phyloP scores from a whole-genome alignment of 2,329 filamentous ascomycete genomes.

The Nannizzia gypsea region DNA sequence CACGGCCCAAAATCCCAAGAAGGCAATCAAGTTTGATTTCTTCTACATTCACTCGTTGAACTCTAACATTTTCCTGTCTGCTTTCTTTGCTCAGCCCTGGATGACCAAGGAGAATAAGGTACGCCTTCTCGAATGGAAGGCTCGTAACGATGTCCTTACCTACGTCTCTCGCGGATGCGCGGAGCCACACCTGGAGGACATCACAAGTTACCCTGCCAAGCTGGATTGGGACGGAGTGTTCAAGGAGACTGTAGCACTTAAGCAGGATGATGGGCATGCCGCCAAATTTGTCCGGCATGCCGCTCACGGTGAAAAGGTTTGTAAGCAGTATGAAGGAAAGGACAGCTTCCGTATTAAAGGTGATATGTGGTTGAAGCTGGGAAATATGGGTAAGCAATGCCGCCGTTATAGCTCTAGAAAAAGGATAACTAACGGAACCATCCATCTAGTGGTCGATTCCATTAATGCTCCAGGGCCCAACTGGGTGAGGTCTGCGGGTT shows the following conservation, averaged over 20 bases:
- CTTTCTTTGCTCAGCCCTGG: constrained; percentile 51
- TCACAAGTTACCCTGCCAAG: constrained; percentile 49
- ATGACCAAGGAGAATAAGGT: constrained; percentile 49
- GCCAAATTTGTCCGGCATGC: constrained; percentile 64
- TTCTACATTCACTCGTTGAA: constrained; percentile 71
- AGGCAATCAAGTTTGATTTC: constrained; percentile 68
- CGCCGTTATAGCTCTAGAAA: constrained; percentile 12
- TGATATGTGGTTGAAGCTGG: constrained; percentile 36
- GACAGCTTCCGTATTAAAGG: constrained; percentile 27
- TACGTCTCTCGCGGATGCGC: constrained; percentile 60
- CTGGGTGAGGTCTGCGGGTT: constrained; percentile 33
- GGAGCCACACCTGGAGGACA: constrained; percentile 45
- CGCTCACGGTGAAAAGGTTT: constrained; percentile 48
- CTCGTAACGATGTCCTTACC: constrained; percentile 58
- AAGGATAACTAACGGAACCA: no score
- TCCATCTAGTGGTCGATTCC: neutral
- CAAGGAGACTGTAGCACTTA: constrained; percentile 33
- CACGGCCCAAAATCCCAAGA: constrained; percentile 52
- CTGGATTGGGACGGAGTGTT: constrained; percentile 36
- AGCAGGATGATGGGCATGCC: constrained; percentile 66
- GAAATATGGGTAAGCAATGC: constrained; percentile 31
- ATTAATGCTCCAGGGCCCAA: constrained; percentile 13
- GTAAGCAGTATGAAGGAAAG: constrained; percentile 25
- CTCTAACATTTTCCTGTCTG: constrained; percentile 58
- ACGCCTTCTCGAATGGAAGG: constrained; percentile 71